Evolutionary conservation across 495 filamentous ascomycete genomes (phyloP), one percentile per base, ranked within the genome.

Genomic region (Xylaria nigripes): DNA sequence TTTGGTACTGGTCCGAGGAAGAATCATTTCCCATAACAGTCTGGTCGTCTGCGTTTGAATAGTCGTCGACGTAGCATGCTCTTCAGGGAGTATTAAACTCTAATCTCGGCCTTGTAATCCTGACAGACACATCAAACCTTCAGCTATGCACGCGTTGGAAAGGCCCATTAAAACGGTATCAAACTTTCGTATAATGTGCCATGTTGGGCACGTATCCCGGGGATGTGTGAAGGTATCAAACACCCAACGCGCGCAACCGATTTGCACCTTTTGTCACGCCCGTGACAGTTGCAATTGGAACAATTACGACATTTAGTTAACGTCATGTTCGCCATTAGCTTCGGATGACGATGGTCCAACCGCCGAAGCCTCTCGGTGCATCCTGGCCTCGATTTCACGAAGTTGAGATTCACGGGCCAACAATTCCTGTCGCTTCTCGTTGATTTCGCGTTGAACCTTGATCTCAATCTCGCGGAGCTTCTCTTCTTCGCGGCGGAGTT

Each of bases 391-490:
- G 60, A 96, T 95, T 76, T 98, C 93, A 72, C 90, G 88, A 60
- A 98, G 81, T 74, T 98, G 93, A 68, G 90, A 95, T 78, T 98
- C 93, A 70, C 94, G 90, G 56, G 93, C 93, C 68, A 98, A 76
- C 49, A 98, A 78, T 76, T 98, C 93, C 77, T 98, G 93, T 76
- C 93, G 85, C 83, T 98, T 98, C 79, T 97, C 93, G 72, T 95
- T 95, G 76, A 98, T 98, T 75, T 98, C 93, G 63, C 92, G 87
- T 78, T 97, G 92, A 51, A 98, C 94, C 83, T 97, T 97, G 76
- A 95, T 74, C 68, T 98, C 93, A 68, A 97, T 97, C 77, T 98
- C 93, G 63, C 94, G 85, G 44, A 98, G 86, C 80, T 98, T 98
- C 85, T 97, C 94, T 76, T 98, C 93, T 75, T 98, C 93, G 61